Conservation (phyloP, 371 early-diverging fungal genomes). For the Mortierella polycephala region DNA sequence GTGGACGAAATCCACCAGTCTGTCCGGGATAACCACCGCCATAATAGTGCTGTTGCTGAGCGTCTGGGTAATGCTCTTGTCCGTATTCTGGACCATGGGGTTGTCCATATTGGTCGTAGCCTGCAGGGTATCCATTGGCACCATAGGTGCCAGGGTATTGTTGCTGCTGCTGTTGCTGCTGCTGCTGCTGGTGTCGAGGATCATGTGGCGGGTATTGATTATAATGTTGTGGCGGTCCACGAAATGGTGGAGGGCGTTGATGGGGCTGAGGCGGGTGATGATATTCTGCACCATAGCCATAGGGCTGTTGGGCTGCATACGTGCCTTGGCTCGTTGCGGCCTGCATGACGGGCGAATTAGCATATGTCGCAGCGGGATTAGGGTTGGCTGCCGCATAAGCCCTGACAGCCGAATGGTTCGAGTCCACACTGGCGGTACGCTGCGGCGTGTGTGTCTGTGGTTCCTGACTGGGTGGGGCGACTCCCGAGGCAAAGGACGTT, state of each 20-base stretch:
- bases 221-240: conserved; percentile 39
- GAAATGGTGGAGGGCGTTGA: conserved; percentile 26
- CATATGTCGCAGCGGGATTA: conserved; percentile 10
- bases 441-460: conserved; percentile 11
- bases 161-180: conserved; percentile 23
- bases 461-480: conserved; percentile 3
- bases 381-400: conserved; percentile 39
- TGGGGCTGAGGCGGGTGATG: conserved; percentile 20
- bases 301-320: conserved; percentile 15
- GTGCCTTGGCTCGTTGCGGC: conserved; percentile 7
- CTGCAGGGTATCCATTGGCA: conserved; percentile 37
- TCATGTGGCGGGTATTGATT: conserved; percentile 48
- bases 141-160: conserved; percentile 29
- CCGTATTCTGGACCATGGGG: conserved; percentile 41
- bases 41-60: conserved; percentile 35
- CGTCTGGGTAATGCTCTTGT: conserved; percentile 38
- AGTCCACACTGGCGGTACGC: conserved; percentile 32
- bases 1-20: conserved; percentile 3
- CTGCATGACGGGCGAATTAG: no score
- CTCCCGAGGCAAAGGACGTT: conserved; percentile 23
- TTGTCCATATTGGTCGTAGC: conserved; percentile 53
- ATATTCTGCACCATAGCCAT: conserved; percentile 22
- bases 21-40: conserved; percentile 31
- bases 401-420: conserved; percentile 26
- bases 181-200: conserved; percentile 38